Conservation (phyloP, 2,329 filamentous ascomycete genomes). For the Seiridium cupressi region DNA sequence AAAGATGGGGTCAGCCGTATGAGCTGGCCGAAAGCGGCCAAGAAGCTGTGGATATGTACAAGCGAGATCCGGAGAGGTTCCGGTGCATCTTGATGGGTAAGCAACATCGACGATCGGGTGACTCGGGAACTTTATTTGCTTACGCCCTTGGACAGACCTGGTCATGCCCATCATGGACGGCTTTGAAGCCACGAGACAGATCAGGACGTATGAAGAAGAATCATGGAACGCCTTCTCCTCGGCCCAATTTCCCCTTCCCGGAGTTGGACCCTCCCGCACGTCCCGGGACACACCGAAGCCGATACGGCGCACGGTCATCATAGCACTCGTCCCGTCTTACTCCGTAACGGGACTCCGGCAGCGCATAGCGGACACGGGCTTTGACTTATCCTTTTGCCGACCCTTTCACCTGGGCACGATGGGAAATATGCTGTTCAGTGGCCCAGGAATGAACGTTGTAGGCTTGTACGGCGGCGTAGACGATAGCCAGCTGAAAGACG, state of each 20-base stretch:
- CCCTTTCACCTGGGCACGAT: not conserved
- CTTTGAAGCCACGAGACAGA: constrained; percentile 24
- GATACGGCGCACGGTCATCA: constrained; percentile 6
- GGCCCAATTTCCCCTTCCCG: no score
- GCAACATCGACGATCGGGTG: not conserved
- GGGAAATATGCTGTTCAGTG: constrained; percentile 7
- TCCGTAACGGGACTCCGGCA: not conserved
- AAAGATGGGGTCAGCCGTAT: constrained; percentile 11
- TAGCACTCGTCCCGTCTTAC: not conserved
- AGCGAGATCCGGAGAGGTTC: constrained; percentile 28
- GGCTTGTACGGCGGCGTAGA: constrained; percentile 7
- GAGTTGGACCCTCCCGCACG: not conserved
- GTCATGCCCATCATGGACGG: constrained; percentile 31
- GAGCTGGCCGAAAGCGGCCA: constrained; percentile 43
- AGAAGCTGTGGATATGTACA: constrained; percentile 44
- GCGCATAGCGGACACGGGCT: constrained; percentile 2
- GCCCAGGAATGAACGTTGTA: constrained; percentile 5
- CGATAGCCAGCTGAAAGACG: constrained; percentile 1
- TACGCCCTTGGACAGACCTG: constrained; percentile 16
- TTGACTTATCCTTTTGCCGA: constrained; percentile 5
- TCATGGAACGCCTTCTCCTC: not conserved
- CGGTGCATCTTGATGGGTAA: constrained; percentile 48
- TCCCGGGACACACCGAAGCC: not conserved
- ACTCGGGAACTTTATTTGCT: not conserved
- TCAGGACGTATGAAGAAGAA: constrained; percentile 21